phyloP scores from a whole-genome alignment of 345 rosid genomes.

The Salix caprea region DNA sequence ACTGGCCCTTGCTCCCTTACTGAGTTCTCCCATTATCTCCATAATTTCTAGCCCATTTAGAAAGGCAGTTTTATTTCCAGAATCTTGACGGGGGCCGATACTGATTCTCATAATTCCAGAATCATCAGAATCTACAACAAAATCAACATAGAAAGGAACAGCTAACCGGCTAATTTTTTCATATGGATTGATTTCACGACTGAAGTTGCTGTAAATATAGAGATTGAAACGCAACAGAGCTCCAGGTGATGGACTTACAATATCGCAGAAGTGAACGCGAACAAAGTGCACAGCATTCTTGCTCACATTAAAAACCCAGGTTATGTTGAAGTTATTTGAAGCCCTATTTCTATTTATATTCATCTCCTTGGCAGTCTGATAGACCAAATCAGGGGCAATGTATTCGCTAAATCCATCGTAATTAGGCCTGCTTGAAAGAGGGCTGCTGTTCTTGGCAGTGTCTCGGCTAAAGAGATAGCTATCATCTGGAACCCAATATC shows the following conservation, averaged over 20 bases:
- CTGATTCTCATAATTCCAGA: slow-evolving; percentile 35
- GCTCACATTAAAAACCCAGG: slow-evolving; percentile 46
- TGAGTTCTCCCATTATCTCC: slow-evolving; percentile 30
- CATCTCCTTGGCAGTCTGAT: slow-evolving; percentile 38
- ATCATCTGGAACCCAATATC: slow-evolving; percentile 44
- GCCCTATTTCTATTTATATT: background rate
- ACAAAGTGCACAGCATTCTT: slow-evolving; percentile 36
- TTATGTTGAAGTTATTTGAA: slow-evolving; percentile 20
- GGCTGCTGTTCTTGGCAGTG: background rate
- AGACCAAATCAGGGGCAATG: slow-evolving; percentile 43
- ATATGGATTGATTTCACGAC: slow-evolving; percentile 20
- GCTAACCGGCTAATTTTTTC: rapidly evolving
- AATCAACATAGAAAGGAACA: slow-evolving; percentile 42
- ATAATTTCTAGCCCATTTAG: slow-evolving; percentile 56
- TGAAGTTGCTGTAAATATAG: slow-evolving; percentile 27
- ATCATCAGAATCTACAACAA: slow-evolving; percentile 40
- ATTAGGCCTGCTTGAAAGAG: background rate
- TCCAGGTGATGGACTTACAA: background rate
- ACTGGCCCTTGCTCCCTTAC: background rate
- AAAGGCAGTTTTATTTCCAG: background rate
- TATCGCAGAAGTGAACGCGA: slow-evolving; percentile 58
- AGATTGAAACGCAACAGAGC: slow-evolving; percentile 23
- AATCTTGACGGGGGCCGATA: slow-evolving; percentile 14
- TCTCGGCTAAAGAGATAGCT: slow-evolving; percentile 13
- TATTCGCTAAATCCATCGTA: slow-evolving; percentile 6